Evolutionary conservation across 257 asterid species (phyloP).

Genomic region (Solanum clarkiae): DNA sequence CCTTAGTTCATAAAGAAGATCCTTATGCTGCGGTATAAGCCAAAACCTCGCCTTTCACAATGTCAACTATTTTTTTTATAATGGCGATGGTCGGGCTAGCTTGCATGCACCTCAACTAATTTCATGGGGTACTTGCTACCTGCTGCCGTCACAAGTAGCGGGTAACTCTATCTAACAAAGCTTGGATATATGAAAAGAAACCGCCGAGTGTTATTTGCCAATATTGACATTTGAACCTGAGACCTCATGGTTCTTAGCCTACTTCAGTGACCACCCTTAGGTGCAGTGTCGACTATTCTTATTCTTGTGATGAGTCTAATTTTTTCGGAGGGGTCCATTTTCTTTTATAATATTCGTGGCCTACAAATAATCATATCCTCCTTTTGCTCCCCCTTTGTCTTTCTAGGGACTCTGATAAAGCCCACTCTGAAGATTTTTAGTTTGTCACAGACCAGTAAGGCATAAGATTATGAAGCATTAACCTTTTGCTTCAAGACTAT

Average conservation of each 20-base stretch:
- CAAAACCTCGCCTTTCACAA: neutral
- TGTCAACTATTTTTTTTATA: neutral
- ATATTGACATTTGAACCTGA: neutral
- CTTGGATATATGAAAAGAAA: neutral
- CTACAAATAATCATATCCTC: neutral
- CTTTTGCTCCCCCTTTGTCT: neutral
- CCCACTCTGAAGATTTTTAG: neutral
- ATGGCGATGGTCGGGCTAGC: neutral
- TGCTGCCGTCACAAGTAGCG: neutral
- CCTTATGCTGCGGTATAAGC: conserved; percentile 80
- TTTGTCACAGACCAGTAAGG: neutral
- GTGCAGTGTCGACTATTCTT: neutral
- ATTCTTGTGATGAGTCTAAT: neutral
- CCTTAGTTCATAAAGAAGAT: conserved; percentile 77
- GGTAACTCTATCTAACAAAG: neutral
- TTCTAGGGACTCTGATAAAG: neutral
- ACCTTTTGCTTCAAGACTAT: neutral
- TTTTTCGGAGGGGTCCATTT: neutral
- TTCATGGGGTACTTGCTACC: neutral
- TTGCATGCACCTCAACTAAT: neutral
- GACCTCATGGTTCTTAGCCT: neutral
- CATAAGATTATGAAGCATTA: neutral
- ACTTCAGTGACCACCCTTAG: neutral
- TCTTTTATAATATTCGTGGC: neutral
- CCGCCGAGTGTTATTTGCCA: neutral